Evolutionary conservation across 1,284 basidiomycete genomes (phyloP), one percentile per base, ranked within the genome.

Genomic region (Ustilago bromivora): DNA sequence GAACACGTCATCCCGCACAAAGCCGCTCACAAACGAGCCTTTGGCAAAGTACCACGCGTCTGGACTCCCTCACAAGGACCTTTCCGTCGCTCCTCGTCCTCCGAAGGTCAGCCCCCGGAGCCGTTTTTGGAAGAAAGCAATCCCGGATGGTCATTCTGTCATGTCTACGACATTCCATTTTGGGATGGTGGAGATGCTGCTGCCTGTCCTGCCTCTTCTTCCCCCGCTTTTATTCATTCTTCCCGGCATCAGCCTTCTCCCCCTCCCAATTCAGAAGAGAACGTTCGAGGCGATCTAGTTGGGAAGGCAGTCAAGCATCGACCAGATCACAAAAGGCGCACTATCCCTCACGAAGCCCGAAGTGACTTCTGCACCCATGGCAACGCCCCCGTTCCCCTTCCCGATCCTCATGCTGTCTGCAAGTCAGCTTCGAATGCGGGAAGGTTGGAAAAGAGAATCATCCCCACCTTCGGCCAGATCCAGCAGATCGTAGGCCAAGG

Each of bases 101-200:
- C 40, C 1, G n/a, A 41, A 3, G 69, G 63, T 10, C 41, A 49
- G 15, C 43, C 51, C 2, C 60, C 55, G 15, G 69, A 71, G 13
- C 69, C 69, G 11, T 71, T 62, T n/a, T 23, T 55, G 6, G 56
- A 66, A n/a, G 51, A 56, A 12, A 46, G 54, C 10, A 40, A 43
- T 9, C 69, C 69, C 3, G 69, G 69, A 2, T 71, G 64, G 60
- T 55, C 63, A 0, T 66, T 66, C 23, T 17, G 12, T 15, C 43
- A 40, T 28, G 28, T 71, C 56, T 71, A 71, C 53, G 59, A 71
- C 34, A 46, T 71, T 4, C 60, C 63, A 2, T 32, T 17, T 7
- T 71, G 69, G 69, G 69, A 71, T n/a, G 69, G 69, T 23, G 69
- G 69, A 3, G 69, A 71, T 11, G 46, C 23, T 15, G 59, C 63